Conservation (phyloP, 2,329 filamentous ascomycete genomes). For the Aspergillus floridensis region DNA sequence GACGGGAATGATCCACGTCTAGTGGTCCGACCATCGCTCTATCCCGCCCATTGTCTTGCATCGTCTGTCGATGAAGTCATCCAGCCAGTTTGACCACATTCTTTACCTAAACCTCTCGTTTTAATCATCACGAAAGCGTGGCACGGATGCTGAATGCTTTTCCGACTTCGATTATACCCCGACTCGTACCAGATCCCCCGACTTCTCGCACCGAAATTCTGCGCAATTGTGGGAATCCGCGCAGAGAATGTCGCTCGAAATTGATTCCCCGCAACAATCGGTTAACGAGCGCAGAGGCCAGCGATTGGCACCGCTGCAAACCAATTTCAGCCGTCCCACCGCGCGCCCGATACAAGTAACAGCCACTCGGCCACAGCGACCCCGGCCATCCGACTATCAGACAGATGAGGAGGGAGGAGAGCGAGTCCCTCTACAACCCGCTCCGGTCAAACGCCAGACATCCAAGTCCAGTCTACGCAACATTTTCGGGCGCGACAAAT, state of each 20-base stretch:
- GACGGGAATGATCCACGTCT: conserved; percentile 2
- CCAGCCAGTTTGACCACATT: neutral
- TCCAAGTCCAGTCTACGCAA: conserved; percentile 39
- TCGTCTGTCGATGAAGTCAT: neutral
- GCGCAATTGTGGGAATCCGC: neutral
- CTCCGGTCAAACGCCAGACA: conserved; percentile 32
- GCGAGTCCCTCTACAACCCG: conserved; percentile 32
- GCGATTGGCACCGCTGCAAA: conserved; percentile 37
- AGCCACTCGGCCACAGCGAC: conserved; percentile 29
- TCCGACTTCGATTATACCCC: neutral
- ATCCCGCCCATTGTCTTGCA: neutral
- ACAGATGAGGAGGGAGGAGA: conserved; percentile 26
- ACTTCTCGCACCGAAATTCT: neutral
- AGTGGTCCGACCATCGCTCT: neutral
- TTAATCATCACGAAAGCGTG: neutral
- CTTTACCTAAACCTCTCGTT: neutral
- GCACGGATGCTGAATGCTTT: neutral
- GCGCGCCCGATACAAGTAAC: conserved; percentile 16
- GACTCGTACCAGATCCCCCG: neutral
- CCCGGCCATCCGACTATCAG: conserved; percentile 32
- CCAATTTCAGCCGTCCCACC: conserved; percentile 35
- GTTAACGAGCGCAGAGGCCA: conserved; percentile 40
- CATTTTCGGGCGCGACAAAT: conserved; percentile 39
- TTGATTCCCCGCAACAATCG: conserved; percentile 23
- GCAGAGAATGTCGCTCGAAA: conserved; percentile 18